Evolutionary conservation across 805 yeast genomes (phyloP).

Genomic region (Geotrichum ghanense): DNA sequence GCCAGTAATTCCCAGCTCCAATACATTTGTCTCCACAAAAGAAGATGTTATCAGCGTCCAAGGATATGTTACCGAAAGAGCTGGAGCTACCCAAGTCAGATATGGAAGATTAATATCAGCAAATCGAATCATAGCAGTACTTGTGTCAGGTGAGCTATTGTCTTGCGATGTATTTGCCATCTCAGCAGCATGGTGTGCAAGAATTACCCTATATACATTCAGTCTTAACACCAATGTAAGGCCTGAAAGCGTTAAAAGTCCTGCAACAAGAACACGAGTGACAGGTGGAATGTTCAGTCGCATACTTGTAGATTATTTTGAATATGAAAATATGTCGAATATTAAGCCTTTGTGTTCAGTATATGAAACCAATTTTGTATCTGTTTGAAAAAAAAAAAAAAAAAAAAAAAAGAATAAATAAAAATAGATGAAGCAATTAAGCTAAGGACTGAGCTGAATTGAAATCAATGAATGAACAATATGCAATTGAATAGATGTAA

Average conservation of each 20-base stretch:
- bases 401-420: no score
- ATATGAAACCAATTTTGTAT: no score
- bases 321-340: no score
- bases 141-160: conserved; percentile 5
- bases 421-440: no score
- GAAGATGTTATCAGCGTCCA: conserved; percentile 41
- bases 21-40: conserved; percentile 35
- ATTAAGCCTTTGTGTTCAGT: no score
- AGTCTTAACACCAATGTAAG: conserved; percentile 24
- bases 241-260: conserved; percentile 16
- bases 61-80: conserved; percentile 29
- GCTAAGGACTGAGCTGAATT: no score
- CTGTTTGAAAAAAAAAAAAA: no score
- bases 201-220: conserved; percentile 21
- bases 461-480: no score
- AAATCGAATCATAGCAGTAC: conserved; percentile 27
- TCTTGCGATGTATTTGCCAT: no score
- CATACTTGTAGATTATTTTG: no score
- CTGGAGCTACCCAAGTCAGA: conserved; percentile 31
- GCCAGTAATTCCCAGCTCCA: conserved; percentile 30
- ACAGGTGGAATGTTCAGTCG: conserved; percentile 22
- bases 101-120: conserved; percentile 38
- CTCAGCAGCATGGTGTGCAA: conserved; percentile 5
- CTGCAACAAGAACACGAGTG: conserved; percentile 21
- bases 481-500: no score